phyloP scores from a whole-genome alignment of 2,329 filamentous ascomycete genomes.

The Nothopassalora personata region DNA sequence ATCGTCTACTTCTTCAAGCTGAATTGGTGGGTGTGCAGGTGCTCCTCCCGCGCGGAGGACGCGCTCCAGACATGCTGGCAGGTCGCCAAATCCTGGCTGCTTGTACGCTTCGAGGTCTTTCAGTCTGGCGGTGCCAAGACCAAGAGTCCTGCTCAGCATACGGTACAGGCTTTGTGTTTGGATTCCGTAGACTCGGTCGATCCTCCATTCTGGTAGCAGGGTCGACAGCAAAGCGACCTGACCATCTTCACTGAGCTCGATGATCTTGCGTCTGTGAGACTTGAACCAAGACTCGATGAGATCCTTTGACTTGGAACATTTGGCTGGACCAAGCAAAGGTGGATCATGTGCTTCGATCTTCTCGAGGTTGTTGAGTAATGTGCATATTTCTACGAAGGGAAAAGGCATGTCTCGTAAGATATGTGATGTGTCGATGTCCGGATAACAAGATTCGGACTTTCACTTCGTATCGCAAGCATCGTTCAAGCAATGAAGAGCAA shows the following conservation, averaged over 20 bases:
- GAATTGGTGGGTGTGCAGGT: slow-evolving; percentile 41
- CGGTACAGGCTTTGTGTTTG: slow-evolving; percentile 57
- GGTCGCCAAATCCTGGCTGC: slow-evolving; percentile 55
- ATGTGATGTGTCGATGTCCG: not conserved
- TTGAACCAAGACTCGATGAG: slow-evolving; percentile 63
- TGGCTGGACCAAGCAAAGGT: slow-evolving; percentile 33
- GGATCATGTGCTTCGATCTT: slow-evolving; percentile 39
- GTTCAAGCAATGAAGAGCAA: not conserved
- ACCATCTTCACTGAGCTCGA: slow-evolving; percentile 50
- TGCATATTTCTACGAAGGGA: slow-evolving; percentile 65
- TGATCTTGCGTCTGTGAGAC: slow-evolving; percentile 54
- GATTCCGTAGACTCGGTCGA: slow-evolving; percentile 72
- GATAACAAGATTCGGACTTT: not conserved
- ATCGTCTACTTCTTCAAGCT: slow-evolving; percentile 66
- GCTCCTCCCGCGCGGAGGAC: slow-evolving; percentile 56
- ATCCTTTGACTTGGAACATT: slow-evolving; percentile 22
- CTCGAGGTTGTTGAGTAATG: slow-evolving; percentile 66
- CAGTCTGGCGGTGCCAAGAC: slow-evolving; percentile 57
- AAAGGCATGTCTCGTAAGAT: slow-evolving; percentile 51
- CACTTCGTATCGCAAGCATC: not conserved
- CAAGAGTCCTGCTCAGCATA: slow-evolving; percentile 63
- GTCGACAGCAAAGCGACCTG: slow-evolving; percentile 65
- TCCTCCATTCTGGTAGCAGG: slow-evolving; percentile 68
- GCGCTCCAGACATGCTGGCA: slow-evolving; percentile 65
- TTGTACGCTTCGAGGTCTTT: slow-evolving; percentile 60